Base-by-base conservation (phyloP, 202 grass and related monocot genomes). In the Panicum hallii region DNA sequence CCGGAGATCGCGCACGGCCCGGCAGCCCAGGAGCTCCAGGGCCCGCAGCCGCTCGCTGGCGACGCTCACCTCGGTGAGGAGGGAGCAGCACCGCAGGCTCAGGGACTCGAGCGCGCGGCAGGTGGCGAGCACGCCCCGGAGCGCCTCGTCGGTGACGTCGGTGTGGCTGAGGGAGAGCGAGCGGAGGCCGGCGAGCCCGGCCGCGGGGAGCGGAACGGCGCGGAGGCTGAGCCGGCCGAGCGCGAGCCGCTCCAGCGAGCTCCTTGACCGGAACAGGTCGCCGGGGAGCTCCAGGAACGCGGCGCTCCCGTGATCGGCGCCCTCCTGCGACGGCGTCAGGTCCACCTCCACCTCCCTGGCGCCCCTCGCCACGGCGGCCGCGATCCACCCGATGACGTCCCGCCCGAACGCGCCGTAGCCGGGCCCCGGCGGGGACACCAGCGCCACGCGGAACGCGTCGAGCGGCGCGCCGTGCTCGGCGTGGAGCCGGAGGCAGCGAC, bases 291-390 rank as follows among this genome's bases (percentile, higher is more conserved):
- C 28, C 42, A 86, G 46, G 16, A 79, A 20, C n/a, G 11, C 42
- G 52, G 70, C 34, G 2, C 43, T 63, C 9, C 42, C 45, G 7
- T 7, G 16, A 20, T 40, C 28, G 1, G 34, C 52, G 13, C 9
- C 40, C 16, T 79, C 67, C 63, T 45, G 85, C 19, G 67, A 62
- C 72, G 76, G 79, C 26, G 67, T 72, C 67, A 87, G 67, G 47
- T 85, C 88, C 63, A 91, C 36, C 28, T 79, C 83, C 11, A 92
- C 85, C 82, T 90, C 86, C 71, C 69, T 50, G 13, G 70, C 46
- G 23, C 70, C 23, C 46, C 70, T 30, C 45, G 23, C 12, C 40
- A 61, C 22, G 11, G 58, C 10, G 58, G 58, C 58, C 7, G 40
- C 26, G 65, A 89, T 7, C 92, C 87, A 89, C 7, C 36, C 63